Base-by-base conservation (phyloP, 2,329 filamentous ascomycete genomes). In the Microthyrium microscopicum region DNA sequence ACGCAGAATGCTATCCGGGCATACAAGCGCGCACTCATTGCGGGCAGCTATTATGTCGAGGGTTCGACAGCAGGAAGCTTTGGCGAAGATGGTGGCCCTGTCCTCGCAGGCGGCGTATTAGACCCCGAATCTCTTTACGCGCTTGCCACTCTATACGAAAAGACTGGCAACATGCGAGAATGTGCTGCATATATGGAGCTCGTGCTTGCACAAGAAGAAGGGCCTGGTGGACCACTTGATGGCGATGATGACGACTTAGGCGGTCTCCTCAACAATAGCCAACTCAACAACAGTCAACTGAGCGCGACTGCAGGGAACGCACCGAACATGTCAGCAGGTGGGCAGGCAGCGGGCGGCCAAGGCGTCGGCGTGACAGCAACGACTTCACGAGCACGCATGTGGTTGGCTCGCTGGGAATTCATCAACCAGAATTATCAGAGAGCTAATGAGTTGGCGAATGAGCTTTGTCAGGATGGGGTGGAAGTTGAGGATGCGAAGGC, bases 401-500 rank as follows among this genome's bases (percentile, higher is more conserved):
- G 89, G 89, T 70, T 98, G 36, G 89, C 89, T 12, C 72, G 74
- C 36, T 78, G 76, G 58, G 78, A 83, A 9, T 78, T 92, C 58
- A 67, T 70, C 24, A 70, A 68, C 8, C 73, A 74, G 25, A 83
- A 93, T 52, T 81, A 81, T 45, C 62, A 66, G 20, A 69, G 78
- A 15, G 82, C 83, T 4, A 78, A 79, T 56, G 72, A 82, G 40
- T 60, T 95, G 26, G 85, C 84, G 1, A 83, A 77, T 40, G 89
- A 98, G 56, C 61, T 98, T 29, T 94, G 85, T 51, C 83, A 94
- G 55, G 89, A 98, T 54, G 89, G 89, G 1, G 76, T 91, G 18
- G 89, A 95, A 55, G 83, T 95, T 2, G 89, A 98, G 52, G 89
- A 98, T 55, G 89, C 89, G 19, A 95, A 95, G 58, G 83, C 84